A percentile compares a stretch with the other conserved stretches of the same genome.
Conservation (phyloP, 768 basidiomycete species). For the Strobilomyces dryophilus region DNA sequence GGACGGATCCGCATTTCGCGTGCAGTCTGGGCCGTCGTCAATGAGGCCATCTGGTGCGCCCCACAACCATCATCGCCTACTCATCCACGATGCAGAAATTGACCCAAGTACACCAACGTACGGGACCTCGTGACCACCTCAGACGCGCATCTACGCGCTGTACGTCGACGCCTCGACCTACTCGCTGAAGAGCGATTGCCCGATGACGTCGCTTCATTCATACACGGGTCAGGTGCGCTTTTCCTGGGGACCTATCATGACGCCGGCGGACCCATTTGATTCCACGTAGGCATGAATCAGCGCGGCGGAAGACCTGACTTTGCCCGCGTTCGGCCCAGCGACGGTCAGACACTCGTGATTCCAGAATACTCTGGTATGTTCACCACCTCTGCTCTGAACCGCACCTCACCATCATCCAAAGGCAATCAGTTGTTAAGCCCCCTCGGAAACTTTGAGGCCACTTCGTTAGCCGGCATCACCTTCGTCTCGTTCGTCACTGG, state of each 20-base stretch:
- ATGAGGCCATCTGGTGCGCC: slow-evolving; percentile 57
- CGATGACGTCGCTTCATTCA: slow-evolving; percentile 44
- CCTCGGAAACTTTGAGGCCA: slow-evolving; percentile 60
- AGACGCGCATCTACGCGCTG: slow-evolving; percentile 36
- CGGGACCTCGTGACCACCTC: slow-evolving; percentile 47
- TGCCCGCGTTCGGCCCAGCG: slow-evolving; percentile 49
- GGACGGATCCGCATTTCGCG: slow-evolving; percentile 32
- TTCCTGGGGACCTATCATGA: slow-evolving; percentile 55
- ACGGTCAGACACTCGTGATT: slow-evolving; percentile 51
- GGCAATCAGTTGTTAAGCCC: slow-evolving; percentile 62
- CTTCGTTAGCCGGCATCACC: slow-evolving; percentile 52
- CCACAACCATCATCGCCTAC: neutral
- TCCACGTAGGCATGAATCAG: slow-evolving; percentile 65
- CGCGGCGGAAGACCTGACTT: slow-evolving; percentile 61
- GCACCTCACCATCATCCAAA: slow-evolving; percentile 15
- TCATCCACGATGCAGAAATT: slow-evolving; percentile 41
- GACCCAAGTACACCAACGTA: slow-evolving; percentile 65
- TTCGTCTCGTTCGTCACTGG: slow-evolving; percentile 53
- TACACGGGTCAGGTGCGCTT: slow-evolving; percentile 48
- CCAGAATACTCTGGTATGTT: slow-evolving; percentile 56
- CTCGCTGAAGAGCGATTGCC: slow-evolving; percentile 41
- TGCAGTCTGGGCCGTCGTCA: slow-evolving; percentile 35
- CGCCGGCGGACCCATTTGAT: slow-evolving; percentile 43
- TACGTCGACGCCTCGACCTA: slow-evolving; percentile 33
- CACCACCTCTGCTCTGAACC: neutral